Conservation (phyloP, 306 rosid species). For the Heteromeles arbutifolia region DNA sequence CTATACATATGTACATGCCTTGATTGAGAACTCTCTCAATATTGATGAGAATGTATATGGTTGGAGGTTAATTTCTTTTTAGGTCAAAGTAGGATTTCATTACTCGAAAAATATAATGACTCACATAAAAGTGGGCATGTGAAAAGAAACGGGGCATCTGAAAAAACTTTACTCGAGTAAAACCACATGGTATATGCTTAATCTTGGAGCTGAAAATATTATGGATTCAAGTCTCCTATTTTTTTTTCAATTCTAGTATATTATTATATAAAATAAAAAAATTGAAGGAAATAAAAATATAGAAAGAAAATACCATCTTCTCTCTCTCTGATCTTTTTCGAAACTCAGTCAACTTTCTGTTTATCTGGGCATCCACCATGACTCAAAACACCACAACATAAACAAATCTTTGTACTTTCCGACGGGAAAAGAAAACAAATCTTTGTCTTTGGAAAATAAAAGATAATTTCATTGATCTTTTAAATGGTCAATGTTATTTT, state of each 20-base stretch:
- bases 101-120: too few species aligned
- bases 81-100: too few species aligned
- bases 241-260: neutral
- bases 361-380: neutral
- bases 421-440: neutral
- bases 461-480: neutral
- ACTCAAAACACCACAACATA: neutral
- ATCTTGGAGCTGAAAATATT: too few species aligned
- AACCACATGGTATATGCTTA: neutral
- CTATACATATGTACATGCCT: neutral
- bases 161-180: neutral
- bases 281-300: neutral
- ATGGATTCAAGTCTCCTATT: neutral
- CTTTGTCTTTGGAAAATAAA: neutral
- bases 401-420: neutral
- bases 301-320: neutral
- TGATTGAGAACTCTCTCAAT: neutral
- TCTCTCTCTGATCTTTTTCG: neutral
- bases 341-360: neutral
- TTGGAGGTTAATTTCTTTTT: too few species aligned
- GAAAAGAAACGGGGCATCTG: neutral
- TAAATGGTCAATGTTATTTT: neutral
- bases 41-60: too few species aligned
- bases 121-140: too few species aligned
- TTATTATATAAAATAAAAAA: too few species aligned